Conservation (phyloP, 257 asterid species). For the Lithospermum erythrorhizon region DNA sequence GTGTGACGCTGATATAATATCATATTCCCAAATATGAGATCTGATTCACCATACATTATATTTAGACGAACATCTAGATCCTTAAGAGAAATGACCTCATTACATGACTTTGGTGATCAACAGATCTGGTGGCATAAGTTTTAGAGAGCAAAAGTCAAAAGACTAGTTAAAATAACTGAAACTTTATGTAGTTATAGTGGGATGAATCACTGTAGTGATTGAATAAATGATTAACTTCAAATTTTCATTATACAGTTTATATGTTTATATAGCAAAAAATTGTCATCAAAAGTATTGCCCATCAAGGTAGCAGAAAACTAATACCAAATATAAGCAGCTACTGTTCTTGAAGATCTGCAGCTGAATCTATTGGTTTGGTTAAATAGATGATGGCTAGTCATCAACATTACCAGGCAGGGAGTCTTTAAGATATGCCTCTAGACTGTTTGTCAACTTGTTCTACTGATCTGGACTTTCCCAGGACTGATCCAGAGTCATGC, state of each 20-base stretch:
- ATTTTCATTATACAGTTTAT: too few species aligned
- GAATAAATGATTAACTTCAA: too few species aligned
- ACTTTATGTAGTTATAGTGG: too few species aligned
- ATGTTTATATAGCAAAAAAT: too few species aligned
- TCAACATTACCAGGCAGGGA: constrained; percentile 27
- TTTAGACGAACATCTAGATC: background rate
- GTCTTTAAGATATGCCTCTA: constrained; percentile 34
- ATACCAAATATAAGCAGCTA: constrained; percentile 8
- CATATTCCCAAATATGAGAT: too few species aligned
- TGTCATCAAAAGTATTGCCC: background rate
- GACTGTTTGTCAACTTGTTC: constrained; percentile 30
- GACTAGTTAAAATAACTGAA: background rate
- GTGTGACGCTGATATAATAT: background rate
- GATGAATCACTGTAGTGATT: too few species aligned
- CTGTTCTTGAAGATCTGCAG: constrained; percentile 82
- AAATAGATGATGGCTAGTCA: too few species aligned
- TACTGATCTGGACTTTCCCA: constrained; percentile 22
- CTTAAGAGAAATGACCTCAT: background rate
- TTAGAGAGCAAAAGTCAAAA: background rate
- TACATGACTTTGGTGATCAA: background rate
- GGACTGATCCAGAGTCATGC: constrained; percentile 39
- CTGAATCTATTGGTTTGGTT: constrained; percentile 42
- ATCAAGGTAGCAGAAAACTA: background rate
- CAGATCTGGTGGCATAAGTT: background rate
- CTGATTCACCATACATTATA: too few species aligned